These are phyloP conservation scores for Cymodocea nodosa DNA, from an alignment of 116 monocot species.

Conservation along the genomic window DNA sequence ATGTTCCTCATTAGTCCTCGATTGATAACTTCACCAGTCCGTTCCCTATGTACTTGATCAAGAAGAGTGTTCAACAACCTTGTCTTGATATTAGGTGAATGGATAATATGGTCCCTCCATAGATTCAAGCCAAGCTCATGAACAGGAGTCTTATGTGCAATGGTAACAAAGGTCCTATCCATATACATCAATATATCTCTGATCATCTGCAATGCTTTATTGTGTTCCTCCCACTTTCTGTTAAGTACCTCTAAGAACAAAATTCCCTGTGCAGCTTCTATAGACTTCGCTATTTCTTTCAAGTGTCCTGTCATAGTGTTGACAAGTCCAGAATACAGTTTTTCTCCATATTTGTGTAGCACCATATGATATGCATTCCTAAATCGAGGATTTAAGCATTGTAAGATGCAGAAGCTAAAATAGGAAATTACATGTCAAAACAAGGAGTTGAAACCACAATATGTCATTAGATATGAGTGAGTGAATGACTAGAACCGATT, in stretches of 20 bases:
- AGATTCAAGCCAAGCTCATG: constrained; percentile 81
- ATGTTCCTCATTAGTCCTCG: constrained; percentile 71
- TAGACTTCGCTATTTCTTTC: constrained; percentile 53
- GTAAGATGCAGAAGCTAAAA: no score
- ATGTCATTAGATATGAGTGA: no score
- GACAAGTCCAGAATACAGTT: constrained; percentile 62
- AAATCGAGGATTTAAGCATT: constrained; percentile 3
- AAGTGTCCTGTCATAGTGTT: constrained; percentile 64
- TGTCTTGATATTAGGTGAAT: constrained; percentile 40
- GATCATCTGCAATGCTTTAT: constrained; percentile 85
- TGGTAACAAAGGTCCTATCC: constrained; percentile 76
- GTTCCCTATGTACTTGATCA: constrained; percentile 56
- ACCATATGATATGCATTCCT: constrained; percentile 99
- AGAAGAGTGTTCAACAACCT: constrained; percentile 60
- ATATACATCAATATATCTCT: constrained; percentile 94
- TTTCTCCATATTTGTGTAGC: constrained; percentile 80
- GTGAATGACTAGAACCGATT: no score
- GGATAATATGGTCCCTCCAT: constrained; percentile 75
- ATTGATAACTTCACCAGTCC: constrained; percentile 74
- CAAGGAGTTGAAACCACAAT: no score
- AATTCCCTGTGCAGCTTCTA: constrained; percentile 68
- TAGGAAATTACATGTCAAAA: no score
- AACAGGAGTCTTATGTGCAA: constrained; percentile 48
- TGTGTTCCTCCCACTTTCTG: constrained; percentile 76
- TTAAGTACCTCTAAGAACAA: constrained; percentile 71